Evolutionary conservation across 2,329 filamentous ascomycete genomes (phyloP).

Genomic region (Fonsecaea monophora): DNA sequence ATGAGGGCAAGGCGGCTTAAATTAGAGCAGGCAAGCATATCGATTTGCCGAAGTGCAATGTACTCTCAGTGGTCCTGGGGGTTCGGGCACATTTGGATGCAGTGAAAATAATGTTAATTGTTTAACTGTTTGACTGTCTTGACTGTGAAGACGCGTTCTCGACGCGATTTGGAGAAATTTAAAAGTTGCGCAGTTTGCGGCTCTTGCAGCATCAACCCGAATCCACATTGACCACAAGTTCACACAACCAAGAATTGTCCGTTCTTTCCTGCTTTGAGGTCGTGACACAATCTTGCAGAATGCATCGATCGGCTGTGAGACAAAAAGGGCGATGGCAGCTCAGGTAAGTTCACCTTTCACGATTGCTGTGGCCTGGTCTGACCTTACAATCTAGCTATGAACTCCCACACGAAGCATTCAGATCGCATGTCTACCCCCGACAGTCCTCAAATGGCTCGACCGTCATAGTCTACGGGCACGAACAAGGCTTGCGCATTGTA

Average conservation of each 20-base stretch:
- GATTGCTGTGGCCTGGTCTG: neutral
- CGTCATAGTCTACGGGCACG: slow-evolving; percentile 66
- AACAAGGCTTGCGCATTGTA: slow-evolving; percentile 63
- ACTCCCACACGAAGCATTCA: slow-evolving; percentile 64
- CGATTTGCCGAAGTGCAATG: slow-evolving; percentile 18
- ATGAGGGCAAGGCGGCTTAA: slow-evolving; percentile 19
- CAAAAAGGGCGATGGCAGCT: slow-evolving; percentile 52
- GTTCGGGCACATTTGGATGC: neutral
- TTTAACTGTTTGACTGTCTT: neutral
- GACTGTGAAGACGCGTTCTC: slow-evolving; percentile 24
- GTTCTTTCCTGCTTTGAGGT: slow-evolving; percentile 1
- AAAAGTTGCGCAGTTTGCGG: neutral
- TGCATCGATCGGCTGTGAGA: slow-evolving; percentile 48
- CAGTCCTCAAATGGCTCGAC: slow-evolving; percentile 67
- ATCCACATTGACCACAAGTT: neutral
- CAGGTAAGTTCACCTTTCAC: slow-evolving; percentile 44
- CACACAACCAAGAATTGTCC: neutral
- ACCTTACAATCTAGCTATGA: slow-evolving; percentile 59
- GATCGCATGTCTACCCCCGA: slow-evolving; percentile 64
- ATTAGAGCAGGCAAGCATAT: slow-evolving; percentile 18
- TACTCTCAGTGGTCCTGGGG: neutral
- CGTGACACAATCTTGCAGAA: slow-evolving; percentile 23
- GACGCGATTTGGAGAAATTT: slow-evolving; percentile 32
- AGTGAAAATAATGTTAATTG: slow-evolving; percentile 4
- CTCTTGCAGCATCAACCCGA: neutral